These are phyloP conservation scores for Calonectria pseudoreteaudii DNA, from an alignment of 2,329 filamentous ascomycete species.

Conservation along the genomic window DNA sequence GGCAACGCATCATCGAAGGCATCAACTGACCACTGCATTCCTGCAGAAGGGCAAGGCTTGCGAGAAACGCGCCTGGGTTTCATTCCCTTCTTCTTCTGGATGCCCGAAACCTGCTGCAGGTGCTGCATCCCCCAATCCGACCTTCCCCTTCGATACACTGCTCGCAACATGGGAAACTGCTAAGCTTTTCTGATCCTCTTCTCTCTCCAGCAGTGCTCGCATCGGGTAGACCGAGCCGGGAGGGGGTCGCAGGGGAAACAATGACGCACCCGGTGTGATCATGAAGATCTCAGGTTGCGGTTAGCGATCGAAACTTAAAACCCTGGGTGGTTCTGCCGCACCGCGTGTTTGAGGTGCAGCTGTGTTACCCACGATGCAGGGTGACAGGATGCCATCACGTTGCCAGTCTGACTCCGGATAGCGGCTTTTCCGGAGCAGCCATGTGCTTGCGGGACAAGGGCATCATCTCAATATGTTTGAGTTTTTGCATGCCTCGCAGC, in stretches of 20 bases:
- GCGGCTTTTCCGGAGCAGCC: constrained; percentile 11
- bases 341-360: constrained; percentile 6
- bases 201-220: not conserved
- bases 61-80: not conserved
- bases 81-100: not conserved
- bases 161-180: not conserved
- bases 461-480: not conserved
- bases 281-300: constrained; percentile 4
- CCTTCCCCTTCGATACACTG: constrained; percentile 2
- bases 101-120: not conserved
- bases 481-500: not conserved
- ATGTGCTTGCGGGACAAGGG: not conserved
- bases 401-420: constrained; percentile 15
- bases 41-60: not conserved
- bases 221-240: not conserved
- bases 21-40: not conserved
- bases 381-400: constrained; percentile 4
- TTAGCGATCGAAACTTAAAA: constrained; percentile 4
- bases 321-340: constrained; percentile 6
- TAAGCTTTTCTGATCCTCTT: not conserved
- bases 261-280: not conserved
- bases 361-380: constrained; percentile 8
- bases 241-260: not conserved
- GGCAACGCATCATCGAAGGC: not conserved
- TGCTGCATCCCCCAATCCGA: not conserved